Conservation (phyloP, 2,329 filamentous ascomycete species). For the Penicillium sp. region DNA sequence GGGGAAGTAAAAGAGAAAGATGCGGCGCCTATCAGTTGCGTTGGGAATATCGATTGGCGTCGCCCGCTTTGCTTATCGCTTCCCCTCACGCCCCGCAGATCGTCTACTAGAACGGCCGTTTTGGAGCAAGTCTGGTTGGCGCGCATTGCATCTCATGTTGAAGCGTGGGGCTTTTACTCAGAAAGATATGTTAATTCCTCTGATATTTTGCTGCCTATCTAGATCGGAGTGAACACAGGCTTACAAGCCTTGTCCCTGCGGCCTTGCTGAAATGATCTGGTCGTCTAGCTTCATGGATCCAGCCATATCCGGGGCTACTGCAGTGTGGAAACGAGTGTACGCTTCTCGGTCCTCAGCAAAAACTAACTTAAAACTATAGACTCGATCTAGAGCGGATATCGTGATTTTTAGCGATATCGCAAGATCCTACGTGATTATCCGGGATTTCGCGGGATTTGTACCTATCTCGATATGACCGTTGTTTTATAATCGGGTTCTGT, state of each 20-base stretch:
- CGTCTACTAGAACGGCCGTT: slow-evolving; percentile 7
- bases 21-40: too few relatives aligned
- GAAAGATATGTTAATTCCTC: too few relatives aligned
- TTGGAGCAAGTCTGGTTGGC: slow-evolving; percentile 1
- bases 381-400: neutral
- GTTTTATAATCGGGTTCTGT: too few relatives aligned
- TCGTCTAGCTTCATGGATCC: slow-evolving; percentile 64
- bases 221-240: slow-evolving; percentile 36
- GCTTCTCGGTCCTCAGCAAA: slow-evolving; percentile 60
- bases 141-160: too few relatives aligned
- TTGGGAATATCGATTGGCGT: too few relatives aligned
- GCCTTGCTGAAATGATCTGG: slow-evolving; percentile 65
- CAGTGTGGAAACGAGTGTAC: slow-evolving; percentile 58
- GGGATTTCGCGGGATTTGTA: too few relatives aligned
- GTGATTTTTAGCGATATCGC: neutral
- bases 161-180: too few relatives aligned
- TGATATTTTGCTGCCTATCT: too few relatives aligned
- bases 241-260: slow-evolving; percentile 59
- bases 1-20: slow-evolving; percentile 16
- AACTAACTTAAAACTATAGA: too few relatives aligned
- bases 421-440: too few relatives aligned
- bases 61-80: too few relatives aligned
- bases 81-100: slow-evolving; percentile 23
- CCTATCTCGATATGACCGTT: too few relatives aligned
- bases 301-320: slow-evolving; percentile 52